phyloP scores from a whole-genome alignment of 139 green algal genomes.

The Raphidocelis subcapitata region DNA sequence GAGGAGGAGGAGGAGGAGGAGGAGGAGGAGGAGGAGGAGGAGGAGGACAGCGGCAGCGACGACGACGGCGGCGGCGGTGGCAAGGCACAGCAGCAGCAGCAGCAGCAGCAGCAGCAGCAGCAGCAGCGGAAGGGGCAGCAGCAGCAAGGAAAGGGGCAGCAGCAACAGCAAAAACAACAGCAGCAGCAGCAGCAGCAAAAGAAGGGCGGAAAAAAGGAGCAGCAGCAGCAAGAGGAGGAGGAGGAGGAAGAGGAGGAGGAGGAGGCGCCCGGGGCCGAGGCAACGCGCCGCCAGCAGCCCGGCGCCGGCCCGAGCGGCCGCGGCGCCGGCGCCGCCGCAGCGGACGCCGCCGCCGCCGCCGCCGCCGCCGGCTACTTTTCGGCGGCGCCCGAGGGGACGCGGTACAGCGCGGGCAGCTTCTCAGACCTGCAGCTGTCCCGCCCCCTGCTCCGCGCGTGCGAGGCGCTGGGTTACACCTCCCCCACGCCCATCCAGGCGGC shows the following conservation, averaged over 20 bases:
- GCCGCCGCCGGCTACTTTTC: slow-evolving; percentile 55
- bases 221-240: slow-evolving; percentile 15
- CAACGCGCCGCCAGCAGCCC: neutral
- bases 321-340: neutral
- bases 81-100: slow-evolving; percentile 1
- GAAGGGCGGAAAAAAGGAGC: slow-evolving; percentile 1
- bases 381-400: slow-evolving; percentile 52
- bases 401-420: slow-evolving; percentile 77
- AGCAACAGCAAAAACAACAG: neutral
- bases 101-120: slow-evolving; percentile 24
- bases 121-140: neutral
- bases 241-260: slow-evolving; percentile 15
- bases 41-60: slow-evolving; percentile 8
- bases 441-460: slow-evolving; percentile 76
- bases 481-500: slow-evolving; percentile 98
- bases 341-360: neutral
- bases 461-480: slow-evolving; percentile 82
- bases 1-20: slow-evolving; percentile 26
- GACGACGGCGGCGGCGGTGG: neutral
- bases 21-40: slow-evolving; percentile 25
- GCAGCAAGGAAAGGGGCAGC: slow-evolving; percentile 8
- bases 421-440: slow-evolving; percentile 87
- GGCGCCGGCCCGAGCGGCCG: slow-evolving; percentile 21
- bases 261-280: neutral
- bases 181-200: slow-evolving; percentile 9